Percentiles rank a stretch among this genome's conserved stretches.
Conservation (phyloP, 345 rosid species). For the Noccaea bulbosa region DNA sequence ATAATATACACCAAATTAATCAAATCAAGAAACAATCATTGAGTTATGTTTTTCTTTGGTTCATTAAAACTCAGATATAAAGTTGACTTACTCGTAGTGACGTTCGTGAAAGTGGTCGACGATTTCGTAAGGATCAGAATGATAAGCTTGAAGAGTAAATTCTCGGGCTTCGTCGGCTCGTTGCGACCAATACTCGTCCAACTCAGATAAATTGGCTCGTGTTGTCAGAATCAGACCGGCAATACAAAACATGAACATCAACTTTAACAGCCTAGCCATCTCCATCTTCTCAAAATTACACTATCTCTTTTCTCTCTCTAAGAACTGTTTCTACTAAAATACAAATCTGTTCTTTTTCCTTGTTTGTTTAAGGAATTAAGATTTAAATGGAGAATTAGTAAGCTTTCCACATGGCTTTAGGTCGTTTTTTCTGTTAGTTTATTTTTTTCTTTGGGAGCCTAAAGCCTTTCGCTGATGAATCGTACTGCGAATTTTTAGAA, state of each 20-base stretch:
- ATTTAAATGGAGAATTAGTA: slow-evolving; percentile 22
- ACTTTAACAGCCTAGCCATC: slow-evolving; percentile 36
- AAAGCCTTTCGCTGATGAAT: slow-evolving; percentile 40
- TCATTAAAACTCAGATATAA: slow-evolving; percentile 3
- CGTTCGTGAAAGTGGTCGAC: slow-evolving; percentile 49
- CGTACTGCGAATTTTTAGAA: slow-evolving; percentile 31
- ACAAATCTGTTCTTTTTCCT: background rate
- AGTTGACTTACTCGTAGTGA: slow-evolving; percentile 50
- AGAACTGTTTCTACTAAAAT: slow-evolving; percentile 2
- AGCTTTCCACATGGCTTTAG: slow-evolving; percentile 41
- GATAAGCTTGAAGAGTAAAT: slow-evolving; percentile 47
- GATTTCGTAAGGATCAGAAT: slow-evolving; percentile 58
- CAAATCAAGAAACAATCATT: slow-evolving; percentile 9
- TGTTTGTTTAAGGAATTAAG: slow-evolving; percentile 22
- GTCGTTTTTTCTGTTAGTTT: slow-evolving; percentile 10
- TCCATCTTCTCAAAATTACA: slow-evolving; percentile 25
- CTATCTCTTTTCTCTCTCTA: slow-evolving; percentile 4
- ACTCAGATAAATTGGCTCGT: slow-evolving; percentile 48
- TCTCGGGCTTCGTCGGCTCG: slow-evolving; percentile 49
- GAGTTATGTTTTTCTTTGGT: slow-evolving; percentile 10
- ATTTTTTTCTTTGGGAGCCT: slow-evolving; percentile 18
- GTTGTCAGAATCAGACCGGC: slow-evolving; percentile 36
- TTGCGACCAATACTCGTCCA: slow-evolving; percentile 65
- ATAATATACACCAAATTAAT: slow-evolving; percentile 13
- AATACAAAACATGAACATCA: slow-evolving; percentile 42